phyloP scores from a whole-genome alignment of 768 basidiomycete species.

The Tylopilus sp. region DNA sequence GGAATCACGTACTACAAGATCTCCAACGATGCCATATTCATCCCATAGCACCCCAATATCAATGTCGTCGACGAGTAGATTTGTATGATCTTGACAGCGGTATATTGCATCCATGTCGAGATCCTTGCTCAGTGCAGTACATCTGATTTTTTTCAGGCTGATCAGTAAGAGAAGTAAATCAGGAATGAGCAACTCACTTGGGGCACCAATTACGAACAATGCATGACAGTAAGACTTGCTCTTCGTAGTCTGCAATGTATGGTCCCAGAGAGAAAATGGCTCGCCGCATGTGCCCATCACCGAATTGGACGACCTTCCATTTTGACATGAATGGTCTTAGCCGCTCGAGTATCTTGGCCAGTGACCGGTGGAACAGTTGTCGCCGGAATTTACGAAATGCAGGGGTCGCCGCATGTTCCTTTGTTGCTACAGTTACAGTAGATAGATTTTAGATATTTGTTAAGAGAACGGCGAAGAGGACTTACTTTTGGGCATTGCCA shows the following conservation, averaged over 20 bases:
- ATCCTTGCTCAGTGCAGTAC: not conserved
- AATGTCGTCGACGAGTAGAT: not conserved
- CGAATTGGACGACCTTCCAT: not conserved
- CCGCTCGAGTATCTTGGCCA: not conserved
- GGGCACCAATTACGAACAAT: conserved; percentile 35
- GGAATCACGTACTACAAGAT: conserved; percentile 9
- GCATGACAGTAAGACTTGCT: conserved; percentile 33
- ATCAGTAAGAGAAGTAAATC: too few species aligned
- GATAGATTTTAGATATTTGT: too few species aligned
- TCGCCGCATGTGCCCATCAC: not conserved
- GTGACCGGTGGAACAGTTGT: not conserved
- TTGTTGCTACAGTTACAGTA: not conserved
- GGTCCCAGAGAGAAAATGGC: not conserved
- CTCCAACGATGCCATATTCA: conserved; percentile 22
- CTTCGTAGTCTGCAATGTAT: not conserved
- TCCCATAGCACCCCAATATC: conserved; percentile 20
- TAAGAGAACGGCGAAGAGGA: too few species aligned
- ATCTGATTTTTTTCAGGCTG: not conserved
- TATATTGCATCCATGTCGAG: not conserved
- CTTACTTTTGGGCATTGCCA: not conserved
- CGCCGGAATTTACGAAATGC: not conserved
- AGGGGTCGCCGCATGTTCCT: not conserved
- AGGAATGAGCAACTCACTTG: too few species aligned
- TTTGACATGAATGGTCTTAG: not conserved
- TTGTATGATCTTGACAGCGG: not conserved